These are phyloP conservation scores for Dactylorhiza incarnata DNA, from an alignment of 106 monocot species.

Conservation along the genomic window DNA sequence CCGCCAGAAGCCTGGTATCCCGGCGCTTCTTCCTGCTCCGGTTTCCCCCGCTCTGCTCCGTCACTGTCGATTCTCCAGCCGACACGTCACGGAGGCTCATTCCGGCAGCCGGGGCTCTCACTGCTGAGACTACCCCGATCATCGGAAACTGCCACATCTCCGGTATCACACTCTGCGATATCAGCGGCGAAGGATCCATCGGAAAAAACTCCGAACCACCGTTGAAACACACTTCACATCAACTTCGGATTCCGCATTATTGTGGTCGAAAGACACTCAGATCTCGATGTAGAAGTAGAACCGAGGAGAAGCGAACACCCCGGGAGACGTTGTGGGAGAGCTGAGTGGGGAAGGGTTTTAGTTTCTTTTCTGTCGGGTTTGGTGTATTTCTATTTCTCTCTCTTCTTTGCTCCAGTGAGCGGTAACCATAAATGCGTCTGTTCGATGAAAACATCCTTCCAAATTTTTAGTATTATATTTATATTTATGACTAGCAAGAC, in stretches of 20 bases:
- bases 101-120: background rate
- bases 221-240: background rate
- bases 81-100: conserved; percentile 22
- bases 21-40: conserved; percentile 28
- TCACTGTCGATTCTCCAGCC: conserved; percentile 45
- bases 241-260: background rate
- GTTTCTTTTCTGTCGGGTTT: conserved; percentile 4
- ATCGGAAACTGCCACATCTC: conserved; percentile 35
- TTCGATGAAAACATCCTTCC: too few species aligned
- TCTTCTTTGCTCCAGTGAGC: background rate
- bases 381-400: background rate
- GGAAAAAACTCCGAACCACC: background rate
- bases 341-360: conserved; percentile 1
- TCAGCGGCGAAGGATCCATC: conserved; percentile 42
- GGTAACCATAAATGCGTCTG: too few species aligned
- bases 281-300: background rate
- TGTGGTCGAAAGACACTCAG: background rate
- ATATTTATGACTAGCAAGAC: too few species aligned
- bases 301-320: background rate
- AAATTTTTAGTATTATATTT: too few species aligned
- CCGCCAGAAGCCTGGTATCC: background rate
- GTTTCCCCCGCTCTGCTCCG: conserved; percentile 45
- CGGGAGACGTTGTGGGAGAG: background rate
- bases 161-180: conserved; percentile 9
- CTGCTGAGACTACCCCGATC: background rate